phyloP scores from a whole-genome alignment of 306 rosid genomes.

The Psophocarpus tetragonolobus region DNA sequence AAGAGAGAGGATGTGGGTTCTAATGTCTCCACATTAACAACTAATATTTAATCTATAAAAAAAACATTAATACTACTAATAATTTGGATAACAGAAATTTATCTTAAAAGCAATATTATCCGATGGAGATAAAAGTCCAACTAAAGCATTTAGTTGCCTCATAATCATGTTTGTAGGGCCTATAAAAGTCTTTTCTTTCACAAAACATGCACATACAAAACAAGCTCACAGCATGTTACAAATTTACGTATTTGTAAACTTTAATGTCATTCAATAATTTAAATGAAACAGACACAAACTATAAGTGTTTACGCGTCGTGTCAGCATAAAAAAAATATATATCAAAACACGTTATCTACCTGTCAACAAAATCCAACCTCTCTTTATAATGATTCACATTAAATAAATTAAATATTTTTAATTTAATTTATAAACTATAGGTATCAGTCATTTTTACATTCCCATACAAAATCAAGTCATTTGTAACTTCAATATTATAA shows the following conservation, averaged over 20 bases:
- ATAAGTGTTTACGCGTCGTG: not conserved
- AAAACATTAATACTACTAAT: too few species aligned
- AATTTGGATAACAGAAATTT: too few species aligned
- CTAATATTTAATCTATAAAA: too few species aligned
- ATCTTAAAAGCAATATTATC: too few species aligned
- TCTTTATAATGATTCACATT: not conserved
- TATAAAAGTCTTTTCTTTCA: too few species aligned
- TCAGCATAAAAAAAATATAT: not conserved
- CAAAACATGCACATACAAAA: too few species aligned
- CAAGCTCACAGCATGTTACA: not conserved
- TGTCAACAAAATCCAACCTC: slow-evolving; percentile 8
- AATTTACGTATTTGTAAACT: not conserved
- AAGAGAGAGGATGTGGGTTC: too few species aligned
- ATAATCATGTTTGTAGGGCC: too few species aligned
- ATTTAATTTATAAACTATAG: not conserved
- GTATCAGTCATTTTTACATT: not conserved
- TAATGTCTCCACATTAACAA: too few species aligned
- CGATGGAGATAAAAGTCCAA: too few species aligned
- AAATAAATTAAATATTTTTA: not conserved
- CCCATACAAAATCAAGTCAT: too few species aligned
- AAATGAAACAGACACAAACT: not conserved
- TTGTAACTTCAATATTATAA: too few species aligned
- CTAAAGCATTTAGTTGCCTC: not conserved
- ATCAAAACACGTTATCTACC: not conserved
- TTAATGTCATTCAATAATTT: not conserved